Percentiles rank a stretch among this genome's conserved stretches.
These are phyloP conservation scores for Pythium sp. DNA, from an alignment of 352 stramenopile species.

Conservation along the genomic window DNA sequence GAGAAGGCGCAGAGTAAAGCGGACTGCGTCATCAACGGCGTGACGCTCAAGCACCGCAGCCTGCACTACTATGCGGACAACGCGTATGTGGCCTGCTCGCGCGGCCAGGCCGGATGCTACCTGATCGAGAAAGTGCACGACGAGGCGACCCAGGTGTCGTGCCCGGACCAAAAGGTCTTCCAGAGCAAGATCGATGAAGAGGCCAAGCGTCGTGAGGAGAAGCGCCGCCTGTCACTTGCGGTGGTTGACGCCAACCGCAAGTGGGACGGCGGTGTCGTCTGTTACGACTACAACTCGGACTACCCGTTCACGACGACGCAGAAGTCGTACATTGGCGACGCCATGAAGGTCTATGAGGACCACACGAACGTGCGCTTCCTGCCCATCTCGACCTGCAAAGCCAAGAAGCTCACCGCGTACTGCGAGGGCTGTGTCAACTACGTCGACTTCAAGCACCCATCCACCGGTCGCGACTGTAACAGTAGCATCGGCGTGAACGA, in stretches of 20 bases:
- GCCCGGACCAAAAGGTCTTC: conserved; percentile 38
- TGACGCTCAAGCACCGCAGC: conserved; percentile 53
- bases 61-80: conserved; percentile 74
- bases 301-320: conserved; percentile 64
- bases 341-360: conserved; percentile 62
- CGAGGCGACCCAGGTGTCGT: conserved; percentile 59
- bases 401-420: conserved; percentile 40
- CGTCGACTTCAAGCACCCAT: conserved; percentile 76
- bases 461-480: conserved; percentile 72
- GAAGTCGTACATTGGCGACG: conserved; percentile 54
- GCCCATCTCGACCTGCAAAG: conserved; percentile 41
- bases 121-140: conserved; percentile 58
- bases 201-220: conserved; percentile 21
- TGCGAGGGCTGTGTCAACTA: conserved; percentile 69
- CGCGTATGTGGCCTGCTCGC: conserved; percentile 70
- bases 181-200: conserved; percentile 25
- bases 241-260: conserved; percentile 61
- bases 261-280: conserved; percentile 69
- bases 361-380: conserved; percentile 79
- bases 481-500: conserved; percentile 71
- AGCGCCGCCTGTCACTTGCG: conserved; percentile 56
- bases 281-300: conserved; percentile 64
- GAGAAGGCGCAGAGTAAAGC: conserved; percentile 17
- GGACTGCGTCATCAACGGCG: conserved; percentile 55
- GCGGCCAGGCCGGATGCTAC: conserved; percentile 60